A percentile compares a stretch with the other conserved stretches of the same genome.
phyloP scores from a whole-genome alignment of 1,139 yeast genomes.

The Yamadazyma triangularis region DNA sequence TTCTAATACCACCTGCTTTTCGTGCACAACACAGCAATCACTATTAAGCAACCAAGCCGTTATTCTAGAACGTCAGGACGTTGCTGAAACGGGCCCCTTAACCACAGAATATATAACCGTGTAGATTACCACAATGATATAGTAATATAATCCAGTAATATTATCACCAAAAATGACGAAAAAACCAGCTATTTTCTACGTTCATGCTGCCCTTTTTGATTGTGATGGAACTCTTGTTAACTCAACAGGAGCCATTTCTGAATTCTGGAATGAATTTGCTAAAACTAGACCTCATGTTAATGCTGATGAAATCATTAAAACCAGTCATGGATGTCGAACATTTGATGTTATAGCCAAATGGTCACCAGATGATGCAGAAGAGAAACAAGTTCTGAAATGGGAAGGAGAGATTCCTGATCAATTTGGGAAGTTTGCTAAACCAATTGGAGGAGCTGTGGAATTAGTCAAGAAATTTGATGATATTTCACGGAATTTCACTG shows the following conservation, averaged over 20 bases:
- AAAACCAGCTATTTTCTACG: slow-evolving; percentile 40
- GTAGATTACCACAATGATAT: too few relatives aligned
- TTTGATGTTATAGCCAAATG: slow-evolving; percentile 65
- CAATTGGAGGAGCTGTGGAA: slow-evolving; percentile 66
- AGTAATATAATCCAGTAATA: too few relatives aligned
- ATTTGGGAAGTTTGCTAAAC: slow-evolving; percentile 62
- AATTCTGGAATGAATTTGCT: slow-evolving; percentile 70
- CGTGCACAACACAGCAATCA: too few relatives aligned
- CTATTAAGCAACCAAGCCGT: too few relatives aligned
- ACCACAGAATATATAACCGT: too few relatives aligned
- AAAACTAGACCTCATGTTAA: slow-evolving; percentile 61
- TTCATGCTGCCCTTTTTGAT: slow-evolving; percentile 57
- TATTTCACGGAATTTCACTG: slow-evolving; percentile 33
- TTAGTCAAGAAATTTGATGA: slow-evolving; percentile 49
- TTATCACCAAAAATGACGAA: too few relatives aligned
- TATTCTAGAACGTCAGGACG: too few relatives aligned
- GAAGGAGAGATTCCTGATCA: slow-evolving; percentile 67
- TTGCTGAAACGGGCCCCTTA: too few relatives aligned
- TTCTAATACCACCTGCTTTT: too few relatives aligned
- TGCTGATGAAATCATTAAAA: slow-evolving; percentile 62
- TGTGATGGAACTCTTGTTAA: slow-evolving; percentile 79
- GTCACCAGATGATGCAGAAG: slow-evolving; percentile 66
- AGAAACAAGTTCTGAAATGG: slow-evolving; percentile 57
- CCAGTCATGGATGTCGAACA: slow-evolving; percentile 81
- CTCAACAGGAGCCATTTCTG: slow-evolving; percentile 74